These are phyloP conservation scores for Hymenochaete sp. DNA, from an alignment of 1,284 basidiomycete genomes.

Conservation along the genomic window DNA sequence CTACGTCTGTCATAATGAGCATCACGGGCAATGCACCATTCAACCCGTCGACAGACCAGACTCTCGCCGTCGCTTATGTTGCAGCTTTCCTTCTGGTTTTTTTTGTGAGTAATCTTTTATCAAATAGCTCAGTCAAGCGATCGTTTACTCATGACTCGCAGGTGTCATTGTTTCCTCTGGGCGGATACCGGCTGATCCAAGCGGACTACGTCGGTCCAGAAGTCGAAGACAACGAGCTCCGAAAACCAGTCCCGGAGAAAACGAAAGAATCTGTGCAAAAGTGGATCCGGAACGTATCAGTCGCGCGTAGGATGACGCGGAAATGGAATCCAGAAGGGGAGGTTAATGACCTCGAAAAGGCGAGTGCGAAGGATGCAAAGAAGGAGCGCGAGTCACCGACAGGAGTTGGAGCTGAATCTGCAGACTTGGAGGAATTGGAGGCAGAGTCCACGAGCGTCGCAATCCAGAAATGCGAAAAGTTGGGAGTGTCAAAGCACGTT, in stretches of 20 bases:
- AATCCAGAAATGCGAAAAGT: too few relatives aligned
- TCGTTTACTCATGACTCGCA: slow-evolving; percentile 22
- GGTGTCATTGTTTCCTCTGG: slow-evolving; percentile 58
- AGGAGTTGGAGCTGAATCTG: neutral
- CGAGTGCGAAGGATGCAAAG: neutral
- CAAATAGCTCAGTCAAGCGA: neutral
- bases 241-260: slow-evolving; percentile 20
- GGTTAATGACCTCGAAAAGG: slow-evolving; percentile 3
- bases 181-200: slow-evolving; percentile 42
- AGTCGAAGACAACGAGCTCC: slow-evolving; percentile 44
- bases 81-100: slow-evolving; percentile 37
- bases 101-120: slow-evolving; percentile 27
- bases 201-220: slow-evolving; percentile 59
- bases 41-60: slow-evolving; percentile 39
- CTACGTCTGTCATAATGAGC: slow-evolving; percentile 55
- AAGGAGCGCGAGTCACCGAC: neutral
- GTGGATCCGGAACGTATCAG: neutral
- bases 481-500: too few relatives aligned
- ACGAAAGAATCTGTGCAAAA: slow-evolving; percentile 6
- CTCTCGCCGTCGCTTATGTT: slow-evolving; percentile 60
- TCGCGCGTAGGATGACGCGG: neutral
- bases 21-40: slow-evolving; percentile 46
- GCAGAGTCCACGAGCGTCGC: too few relatives aligned
- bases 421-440: slow-evolving; percentile 16
- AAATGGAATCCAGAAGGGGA: neutral